Evolutionary conservation across 495 filamentous ascomycete species (phyloP), one percentile per base, ranked within the genome.

Genomic region (Aspergillus affinis): DNA sequence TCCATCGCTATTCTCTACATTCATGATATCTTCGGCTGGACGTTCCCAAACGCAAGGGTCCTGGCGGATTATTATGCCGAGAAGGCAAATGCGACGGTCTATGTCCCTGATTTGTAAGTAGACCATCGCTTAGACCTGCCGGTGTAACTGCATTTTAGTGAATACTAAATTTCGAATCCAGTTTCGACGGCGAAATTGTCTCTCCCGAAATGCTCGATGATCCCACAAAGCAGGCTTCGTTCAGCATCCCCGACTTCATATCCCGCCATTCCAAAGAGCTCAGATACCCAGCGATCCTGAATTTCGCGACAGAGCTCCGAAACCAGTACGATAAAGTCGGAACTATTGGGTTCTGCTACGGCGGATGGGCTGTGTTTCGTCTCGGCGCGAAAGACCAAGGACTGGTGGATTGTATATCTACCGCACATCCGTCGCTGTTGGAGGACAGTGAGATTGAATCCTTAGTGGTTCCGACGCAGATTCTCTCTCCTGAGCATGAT

Each of bases 331-430:
- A 68, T 41, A 74, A 71, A 45, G 60, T 86, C 36, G 84, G 75
- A 8, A 84, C 83, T 2, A 69, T 87, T 19, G 85, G 85, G 4
- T 87, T 79, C 67, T 88, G 86, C 73, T 88, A 75, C 52, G 84
- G 85, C 53, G 84, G 82, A 1, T 86, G 83, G 84, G 83, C 76
- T 0, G 74, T 76, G 23, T 81, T 82, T 65, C 67, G 77, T 44
- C 72, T 87, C 0, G 82, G 77, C 6, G 70, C 66, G 3, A 72
- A 74, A 50, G 76, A 58, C 47, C 27, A 60, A 7, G 45, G 29
- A 1, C 66, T 88, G n/a, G 76, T 89, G n/a, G 83, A 87, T 61
- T 78, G 70, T 52, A 73, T 87, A 29, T 75, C 78, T 0, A 74
- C 71, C 5, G 85, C 73, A 1, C 85, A 88, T 68, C 85, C 85